A percentile compares a stretch with the other conserved stretches of the same genome.
Conservation (phyloP, 2,329 filamentous ascomycete species). For the Pseudocercospora pini-densiflorae region DNA sequence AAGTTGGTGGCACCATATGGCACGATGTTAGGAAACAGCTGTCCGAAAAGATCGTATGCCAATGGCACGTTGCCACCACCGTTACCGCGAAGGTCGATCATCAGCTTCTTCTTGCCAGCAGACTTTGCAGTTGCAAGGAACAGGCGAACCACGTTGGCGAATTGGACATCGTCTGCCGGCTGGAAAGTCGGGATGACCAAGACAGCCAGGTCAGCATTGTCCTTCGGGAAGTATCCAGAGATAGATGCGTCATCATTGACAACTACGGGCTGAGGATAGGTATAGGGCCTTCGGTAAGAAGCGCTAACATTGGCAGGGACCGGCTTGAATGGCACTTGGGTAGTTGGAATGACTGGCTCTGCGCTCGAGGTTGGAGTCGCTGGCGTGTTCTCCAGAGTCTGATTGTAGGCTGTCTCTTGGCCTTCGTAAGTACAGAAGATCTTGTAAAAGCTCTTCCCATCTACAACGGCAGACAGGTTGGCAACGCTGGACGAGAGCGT, state of each 20-base stretch:
- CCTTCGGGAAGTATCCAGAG: constrained; percentile 52
- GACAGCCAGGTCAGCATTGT: constrained; percentile 51
- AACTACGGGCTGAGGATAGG: constrained; percentile 2
- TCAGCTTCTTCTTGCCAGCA: constrained; percentile 61
- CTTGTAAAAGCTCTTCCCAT: constrained; percentile 18
- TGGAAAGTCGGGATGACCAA: constrained; percentile 51
- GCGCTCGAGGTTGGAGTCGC: background rate
- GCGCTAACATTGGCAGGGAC: constrained; percentile 7
- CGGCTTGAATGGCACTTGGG: constrained; percentile 2
- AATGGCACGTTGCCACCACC: constrained; percentile 57
- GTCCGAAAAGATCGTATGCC: constrained; percentile 54
- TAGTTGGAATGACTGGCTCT: constrained; percentile 3
- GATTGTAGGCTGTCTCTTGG: background rate
- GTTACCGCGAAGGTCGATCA: constrained; percentile 68
- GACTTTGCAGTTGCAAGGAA: constrained; percentile 55
- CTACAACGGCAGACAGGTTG: constrained; percentile 2
- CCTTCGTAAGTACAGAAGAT: constrained; percentile 10
- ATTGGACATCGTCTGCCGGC: constrained; percentile 35
- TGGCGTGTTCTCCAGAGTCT: background rate
- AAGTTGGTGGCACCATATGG: constrained; percentile 48
- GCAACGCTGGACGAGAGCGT: constrained; percentile 36
- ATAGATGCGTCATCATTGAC: constrained; percentile 33
- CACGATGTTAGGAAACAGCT: constrained; percentile 58
- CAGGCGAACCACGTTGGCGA: constrained; percentile 45
- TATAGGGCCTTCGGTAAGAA: background rate